Conservation (phyloP, 75 land plant species). For the Adiantum capillusveneris region DNA sequence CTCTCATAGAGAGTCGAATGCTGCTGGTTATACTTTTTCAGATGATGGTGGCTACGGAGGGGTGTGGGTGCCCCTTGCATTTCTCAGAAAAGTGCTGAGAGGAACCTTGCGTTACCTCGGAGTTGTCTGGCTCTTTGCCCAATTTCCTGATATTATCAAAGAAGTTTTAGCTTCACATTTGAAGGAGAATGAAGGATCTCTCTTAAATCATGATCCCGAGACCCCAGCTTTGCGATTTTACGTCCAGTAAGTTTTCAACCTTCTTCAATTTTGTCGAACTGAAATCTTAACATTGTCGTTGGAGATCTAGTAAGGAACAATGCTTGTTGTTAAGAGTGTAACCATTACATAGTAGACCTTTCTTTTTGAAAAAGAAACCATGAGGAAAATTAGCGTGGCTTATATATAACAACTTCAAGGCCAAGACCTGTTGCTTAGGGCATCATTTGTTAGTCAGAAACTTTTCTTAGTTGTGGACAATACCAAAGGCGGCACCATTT, state of each 20-base stretch:
- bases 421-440: no score
- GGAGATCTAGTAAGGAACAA: no score
- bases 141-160: slow-evolving; percentile 80
- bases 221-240: slow-evolving; percentile 97
- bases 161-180: slow-evolving; percentile 80
- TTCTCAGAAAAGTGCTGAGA: slow-evolving; percentile 88
- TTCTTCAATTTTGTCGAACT: no score
- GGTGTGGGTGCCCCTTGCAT: slow-evolving; percentile 97
- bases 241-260: slow-evolving; percentile 82
- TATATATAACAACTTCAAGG: no score
- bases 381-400: no score
- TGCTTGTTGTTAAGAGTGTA: no score
- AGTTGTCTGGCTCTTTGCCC: slow-evolving; percentile 96
- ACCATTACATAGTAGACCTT: no score
- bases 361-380: no score
- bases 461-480: no score
- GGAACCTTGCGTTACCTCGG: slow-evolving; percentile 93
- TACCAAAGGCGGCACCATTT: no score
- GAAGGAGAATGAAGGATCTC: slow-evolving; percentile 81
- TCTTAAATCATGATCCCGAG: slow-evolving; percentile 90
- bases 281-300: no score
- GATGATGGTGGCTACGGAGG: slow-evolving; percentile 99
- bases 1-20: slow-evolving; percentile 65
- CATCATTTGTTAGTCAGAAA: no score
- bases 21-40: slow-evolving; percentile 91